Evolutionary conservation across 2,329 filamentous ascomycete species (phyloP).

Genomic region (Pseudocercospora musae): DNA sequence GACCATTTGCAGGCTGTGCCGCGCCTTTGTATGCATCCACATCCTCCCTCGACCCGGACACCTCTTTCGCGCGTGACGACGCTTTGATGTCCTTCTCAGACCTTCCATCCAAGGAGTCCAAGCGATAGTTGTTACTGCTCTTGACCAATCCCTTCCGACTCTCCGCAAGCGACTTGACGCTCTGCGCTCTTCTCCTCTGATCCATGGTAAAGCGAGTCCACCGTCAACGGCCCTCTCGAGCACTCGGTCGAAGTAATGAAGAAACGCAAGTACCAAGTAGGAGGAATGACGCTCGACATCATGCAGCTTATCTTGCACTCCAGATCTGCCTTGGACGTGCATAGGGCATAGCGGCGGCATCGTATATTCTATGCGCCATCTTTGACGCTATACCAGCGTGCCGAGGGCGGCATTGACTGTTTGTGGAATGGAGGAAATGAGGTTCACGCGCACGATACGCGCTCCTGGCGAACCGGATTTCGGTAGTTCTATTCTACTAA

Average conservation of each 20-base stretch:
- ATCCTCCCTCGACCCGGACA: not conserved
- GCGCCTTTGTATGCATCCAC: not conserved
- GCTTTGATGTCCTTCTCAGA: not conserved
- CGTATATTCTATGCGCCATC: not conserved
- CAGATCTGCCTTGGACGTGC: not conserved
- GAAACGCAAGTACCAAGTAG: not conserved
- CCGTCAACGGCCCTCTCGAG: not conserved
- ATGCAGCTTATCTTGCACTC: not conserved
- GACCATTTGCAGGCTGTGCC: not conserved
- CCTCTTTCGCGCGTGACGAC: not conserved
- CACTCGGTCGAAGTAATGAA: not conserved
- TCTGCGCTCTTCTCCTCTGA: not conserved
- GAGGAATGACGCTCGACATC: not conserved
- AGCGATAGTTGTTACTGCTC: not conserved
- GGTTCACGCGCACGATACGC: not conserved
- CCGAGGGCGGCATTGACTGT: not conserved
- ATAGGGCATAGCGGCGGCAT: conserved; percentile 1
- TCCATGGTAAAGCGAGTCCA: not conserved
- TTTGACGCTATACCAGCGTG: not conserved
- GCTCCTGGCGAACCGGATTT: not conserved
- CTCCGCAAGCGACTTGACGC: conserved; percentile 1
- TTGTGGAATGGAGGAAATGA: not conserved
- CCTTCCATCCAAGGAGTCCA: not conserved
- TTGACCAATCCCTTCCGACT: not conserved
- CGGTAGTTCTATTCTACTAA: too few relatives aligned